Conservation (phyloP, 1,139 yeast species). For the Scheffersomyces titani region DNA sequence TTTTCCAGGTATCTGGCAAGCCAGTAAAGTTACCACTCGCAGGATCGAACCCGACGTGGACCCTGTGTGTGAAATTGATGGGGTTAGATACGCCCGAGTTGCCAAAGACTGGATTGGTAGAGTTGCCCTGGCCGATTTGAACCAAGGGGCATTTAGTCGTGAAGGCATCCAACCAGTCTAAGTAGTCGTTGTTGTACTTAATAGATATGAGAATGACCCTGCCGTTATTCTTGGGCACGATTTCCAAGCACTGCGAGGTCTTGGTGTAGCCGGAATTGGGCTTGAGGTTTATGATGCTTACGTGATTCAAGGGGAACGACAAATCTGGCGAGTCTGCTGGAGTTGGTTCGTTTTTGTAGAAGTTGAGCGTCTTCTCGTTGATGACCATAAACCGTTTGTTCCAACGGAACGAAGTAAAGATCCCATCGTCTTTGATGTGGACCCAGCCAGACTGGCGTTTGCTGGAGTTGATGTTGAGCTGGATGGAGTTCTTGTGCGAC, state of each 20-base stretch:
- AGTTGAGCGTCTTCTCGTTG: constrained; percentile 71
- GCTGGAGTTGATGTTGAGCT: constrained; percentile 27
- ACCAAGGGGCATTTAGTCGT: constrained; percentile 79
- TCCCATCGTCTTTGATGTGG: constrained; percentile 87
- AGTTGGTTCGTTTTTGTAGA: constrained; percentile 67
- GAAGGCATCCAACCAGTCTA: constrained; percentile 91
- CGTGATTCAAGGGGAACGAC: constrained; percentile 42
- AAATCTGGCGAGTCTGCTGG: constrained; percentile 33
- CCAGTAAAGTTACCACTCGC: constrained; percentile 76
- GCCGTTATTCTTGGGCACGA: constrained; percentile 59
- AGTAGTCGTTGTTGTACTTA: constrained; percentile 76
- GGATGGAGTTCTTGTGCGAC: constrained; percentile 10
- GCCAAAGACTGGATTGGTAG: constrained; percentile 18
- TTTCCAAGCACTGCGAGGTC: constrained; percentile 72
- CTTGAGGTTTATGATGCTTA: constrained; percentile 40
- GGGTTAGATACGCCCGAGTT: constrained; percentile 80
- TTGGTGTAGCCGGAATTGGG: constrained; percentile 46
- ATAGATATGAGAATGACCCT: constrained; percentile 75
- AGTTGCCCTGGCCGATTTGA: constrained; percentile 31
- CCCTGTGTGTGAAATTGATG: constrained; percentile 73
- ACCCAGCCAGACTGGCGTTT: constrained; percentile 74
- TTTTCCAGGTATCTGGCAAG: constrained; percentile 79
- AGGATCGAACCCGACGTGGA: constrained; percentile 64
- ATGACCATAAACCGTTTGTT: constrained; percentile 81
- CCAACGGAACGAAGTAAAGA: constrained; percentile 83